Conservation (phyloP, 1,284 basidiomycete species). For the Apiotrichum gracile region DNA sequence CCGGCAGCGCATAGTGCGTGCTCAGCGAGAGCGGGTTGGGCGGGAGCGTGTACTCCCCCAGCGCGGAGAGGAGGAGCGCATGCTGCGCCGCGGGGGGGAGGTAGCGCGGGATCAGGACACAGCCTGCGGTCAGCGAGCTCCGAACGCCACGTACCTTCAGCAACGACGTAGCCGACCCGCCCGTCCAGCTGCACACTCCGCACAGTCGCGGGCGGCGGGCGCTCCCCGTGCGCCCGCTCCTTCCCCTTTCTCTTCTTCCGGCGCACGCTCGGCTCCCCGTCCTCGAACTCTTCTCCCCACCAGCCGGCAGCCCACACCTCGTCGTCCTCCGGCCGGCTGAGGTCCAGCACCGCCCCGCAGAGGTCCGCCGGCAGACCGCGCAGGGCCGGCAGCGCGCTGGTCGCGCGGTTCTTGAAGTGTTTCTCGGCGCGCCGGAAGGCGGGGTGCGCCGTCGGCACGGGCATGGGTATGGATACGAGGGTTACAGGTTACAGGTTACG, state of each 20-base stretch:
- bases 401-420: constrained; percentile 44
- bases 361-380: constrained; percentile 9
- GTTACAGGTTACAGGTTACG: too few species aligned
- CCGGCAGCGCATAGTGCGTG: constrained; percentile 70
- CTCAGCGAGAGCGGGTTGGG: constrained; percentile 85
- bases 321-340: constrained; percentile 37
- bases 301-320: constrained; percentile 41
- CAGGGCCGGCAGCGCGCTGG: constrained; percentile 22
- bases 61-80: constrained; percentile 61
- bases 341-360: constrained; percentile 29
- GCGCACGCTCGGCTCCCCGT: background rate
- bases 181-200: constrained; percentile 22
- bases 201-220: constrained; percentile 16
- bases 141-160: constrained; percentile 26
- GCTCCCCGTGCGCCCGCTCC: constrained; percentile 24
- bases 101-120: constrained; percentile 71
- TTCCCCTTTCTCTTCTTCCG: constrained; percentile 19
- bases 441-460: constrained; percentile 14
- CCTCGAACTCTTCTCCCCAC: constrained; percentile 27
- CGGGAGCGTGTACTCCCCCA: constrained; percentile 63
- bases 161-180: constrained; percentile 31
- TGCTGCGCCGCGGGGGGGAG: constrained; percentile 59
- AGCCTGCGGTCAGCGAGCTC: constrained; percentile 53
- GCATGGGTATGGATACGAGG: background rate
- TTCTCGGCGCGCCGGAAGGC: constrained; percentile 44